Conservation (phyloP, 2,329 filamentous ascomycete genomes). For the Penicillium sp. region DNA sequence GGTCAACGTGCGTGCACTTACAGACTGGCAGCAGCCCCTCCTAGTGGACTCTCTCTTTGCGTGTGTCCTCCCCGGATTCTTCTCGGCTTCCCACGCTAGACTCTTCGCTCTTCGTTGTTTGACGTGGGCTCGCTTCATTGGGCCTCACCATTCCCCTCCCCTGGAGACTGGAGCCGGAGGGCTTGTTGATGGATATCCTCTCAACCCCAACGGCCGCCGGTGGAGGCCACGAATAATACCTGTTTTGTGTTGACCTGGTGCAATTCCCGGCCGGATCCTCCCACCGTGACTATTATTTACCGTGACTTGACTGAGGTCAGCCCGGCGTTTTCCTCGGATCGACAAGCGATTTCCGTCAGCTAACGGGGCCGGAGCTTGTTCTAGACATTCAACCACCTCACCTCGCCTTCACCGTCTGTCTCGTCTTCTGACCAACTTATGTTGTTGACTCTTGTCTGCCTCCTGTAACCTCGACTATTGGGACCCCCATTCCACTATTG, state of each 20-base stretch:
- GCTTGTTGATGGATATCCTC: slow-evolving; percentile 12
- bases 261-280: slow-evolving; percentile 7
- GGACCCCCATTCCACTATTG: slow-evolving; percentile 7
- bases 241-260: neutral
- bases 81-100: slow-evolving; percentile 22
- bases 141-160: slow-evolving; percentile 23
- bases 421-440: slow-evolving; percentile 28
- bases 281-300: neutral
- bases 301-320: slow-evolving; percentile 1
- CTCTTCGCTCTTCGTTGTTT: slow-evolving; percentile 16
- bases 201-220: slow-evolving; percentile 11
- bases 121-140: slow-evolving; percentile 34
- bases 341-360: slow-evolving; percentile 13
- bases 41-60: slow-evolving; percentile 9
- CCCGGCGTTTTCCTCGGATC: slow-evolving; percentile 19
- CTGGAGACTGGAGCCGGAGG: slow-evolving; percentile 18
- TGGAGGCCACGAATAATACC: slow-evolving; percentile 1
- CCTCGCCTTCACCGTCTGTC: slow-evolving; percentile 14
- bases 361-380: slow-evolving; percentile 25
- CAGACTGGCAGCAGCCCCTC: slow-evolving; percentile 9
- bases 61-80: slow-evolving; percentile 17
- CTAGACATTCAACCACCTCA: slow-evolving; percentile 29
- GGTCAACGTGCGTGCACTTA: slow-evolving; percentile 8
- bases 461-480: slow-evolving; percentile 14
- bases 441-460: slow-evolving; percentile 23